Percentiles rank a stretch among this genome's conserved stretches.
Evolutionary conservation across 306 rosid genomes (phyloP).

Genomic region (Pyrus communis): DNA sequence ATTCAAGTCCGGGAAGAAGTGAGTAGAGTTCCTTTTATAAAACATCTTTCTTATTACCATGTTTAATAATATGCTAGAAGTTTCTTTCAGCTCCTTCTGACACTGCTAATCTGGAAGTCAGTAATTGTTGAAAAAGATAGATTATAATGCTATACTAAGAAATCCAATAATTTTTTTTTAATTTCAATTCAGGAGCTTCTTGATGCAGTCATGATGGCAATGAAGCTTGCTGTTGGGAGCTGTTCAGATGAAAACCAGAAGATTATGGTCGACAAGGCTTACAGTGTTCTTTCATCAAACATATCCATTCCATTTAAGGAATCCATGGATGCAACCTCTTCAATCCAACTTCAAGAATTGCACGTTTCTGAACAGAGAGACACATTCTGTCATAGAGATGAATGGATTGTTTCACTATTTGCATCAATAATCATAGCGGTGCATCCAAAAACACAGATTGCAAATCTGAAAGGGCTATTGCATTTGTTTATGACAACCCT

Average conservation of each 20-base stretch:
- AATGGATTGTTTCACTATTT: conserved; percentile 63
- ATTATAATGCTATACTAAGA: conserved; percentile 6
- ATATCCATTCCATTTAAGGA: conserved; percentile 39
- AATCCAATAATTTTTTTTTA: conserved; percentile 17
- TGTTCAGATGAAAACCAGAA: conserved; percentile 67
- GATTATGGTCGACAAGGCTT: conserved; percentile 55
- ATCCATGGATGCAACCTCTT: conserved; percentile 3
- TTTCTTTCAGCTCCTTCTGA: conserved; percentile 4
- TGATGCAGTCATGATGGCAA: conserved; percentile 60
- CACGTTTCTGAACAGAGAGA: conserved; percentile 38
- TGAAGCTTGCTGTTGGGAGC: conserved; percentile 61
- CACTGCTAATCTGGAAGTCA: neutral
- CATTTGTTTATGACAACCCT: conserved; percentile 51
- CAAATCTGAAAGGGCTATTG: conserved; percentile 45
- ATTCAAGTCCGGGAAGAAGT: conserved; percentile 48
- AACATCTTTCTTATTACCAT: neutral
- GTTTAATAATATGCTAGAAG: neutral
- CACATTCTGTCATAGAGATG: conserved; percentile 44
- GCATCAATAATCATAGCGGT: conserved; percentile 66
- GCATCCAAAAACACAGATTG: conserved; percentile 45
- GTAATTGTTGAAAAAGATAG: neutral
- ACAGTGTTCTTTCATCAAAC: conserved; percentile 45
- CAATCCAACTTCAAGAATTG: conserved; percentile 33
- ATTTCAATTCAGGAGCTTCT: conserved; percentile 59
- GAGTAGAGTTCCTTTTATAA: conserved; percentile 10